Conservation (phyloP, 176 grass and related monocot genomes). For the Otatea glauca region DNA sequence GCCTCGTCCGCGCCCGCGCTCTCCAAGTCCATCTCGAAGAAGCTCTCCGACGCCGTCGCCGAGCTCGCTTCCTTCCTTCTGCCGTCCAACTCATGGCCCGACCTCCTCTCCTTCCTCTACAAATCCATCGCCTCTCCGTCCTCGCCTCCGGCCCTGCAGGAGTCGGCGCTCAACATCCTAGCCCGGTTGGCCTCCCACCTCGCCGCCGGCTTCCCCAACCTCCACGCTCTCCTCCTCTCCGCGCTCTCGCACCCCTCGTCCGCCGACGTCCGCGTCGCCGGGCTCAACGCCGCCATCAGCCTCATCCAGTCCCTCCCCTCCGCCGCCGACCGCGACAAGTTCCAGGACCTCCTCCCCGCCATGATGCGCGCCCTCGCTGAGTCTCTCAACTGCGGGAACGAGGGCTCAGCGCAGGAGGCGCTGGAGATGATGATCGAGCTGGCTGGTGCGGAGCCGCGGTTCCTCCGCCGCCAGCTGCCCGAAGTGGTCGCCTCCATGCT, state of each 20-base stretch:
- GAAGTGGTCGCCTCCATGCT: slow-evolving; percentile 92
- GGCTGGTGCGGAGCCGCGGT: slow-evolving; percentile 71
- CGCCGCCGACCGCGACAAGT: slow-evolving; percentile 61
- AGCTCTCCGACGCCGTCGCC: slow-evolving; percentile 87
- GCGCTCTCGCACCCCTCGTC: slow-evolving; percentile 78
- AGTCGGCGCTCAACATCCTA: slow-evolving; percentile 81
- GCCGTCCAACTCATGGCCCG: slow-evolving; percentile 64
- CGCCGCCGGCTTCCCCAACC: slow-evolving; percentile 66
- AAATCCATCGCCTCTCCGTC: slow-evolving; percentile 68
- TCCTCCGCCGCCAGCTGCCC: slow-evolving; percentile 85
- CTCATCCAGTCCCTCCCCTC: slow-evolving; percentile 80
- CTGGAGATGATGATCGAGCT: slow-evolving; percentile 95
- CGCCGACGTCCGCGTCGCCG: slow-evolving; percentile 82
- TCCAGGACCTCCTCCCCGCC: slow-evolving; percentile 88
- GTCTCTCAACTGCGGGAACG: slow-evolving; percentile 88
- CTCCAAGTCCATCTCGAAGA: slow-evolving; percentile 69
- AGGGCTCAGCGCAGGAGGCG: slow-evolving; percentile 88
- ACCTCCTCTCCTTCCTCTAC: slow-evolving; percentile 91
- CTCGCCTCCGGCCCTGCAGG: slow-evolving; percentile 64
- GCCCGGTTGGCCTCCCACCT: slow-evolving; percentile 70
- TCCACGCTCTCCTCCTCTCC: slow-evolving; percentile 70
- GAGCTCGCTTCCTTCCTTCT: slow-evolving; percentile 78
- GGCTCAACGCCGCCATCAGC: slow-evolving; percentile 75
- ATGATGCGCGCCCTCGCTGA: slow-evolving; percentile 93
- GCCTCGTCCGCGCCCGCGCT: slow-evolving; percentile 47